These are phyloP conservation scores for Xylariaceae sp. DNA, from an alignment of 2,329 filamentous ascomycete species.

Conservation along the genomic window DNA sequence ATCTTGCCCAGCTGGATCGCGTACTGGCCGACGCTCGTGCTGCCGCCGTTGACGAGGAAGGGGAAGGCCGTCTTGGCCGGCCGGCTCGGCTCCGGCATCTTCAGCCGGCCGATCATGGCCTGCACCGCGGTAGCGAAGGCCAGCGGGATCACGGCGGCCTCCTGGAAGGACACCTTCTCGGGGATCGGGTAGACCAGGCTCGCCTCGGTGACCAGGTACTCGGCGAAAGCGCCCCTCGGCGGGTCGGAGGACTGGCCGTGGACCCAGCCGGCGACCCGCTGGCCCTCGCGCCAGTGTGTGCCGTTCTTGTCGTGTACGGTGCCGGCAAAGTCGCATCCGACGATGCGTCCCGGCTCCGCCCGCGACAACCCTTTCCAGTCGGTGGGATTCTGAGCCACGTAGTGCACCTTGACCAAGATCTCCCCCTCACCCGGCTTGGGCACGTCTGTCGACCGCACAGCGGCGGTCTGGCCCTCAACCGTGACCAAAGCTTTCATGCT, in stretches of 20 bases:
- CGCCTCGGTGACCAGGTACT: conserved; percentile 20
- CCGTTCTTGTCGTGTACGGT: conserved; percentile 22
- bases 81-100: conserved; percentile 23
- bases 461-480: conserved; percentile 18
- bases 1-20: conserved; percentile 22
- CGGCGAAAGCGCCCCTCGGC: conserved; percentile 22
- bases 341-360: conserved; percentile 16
- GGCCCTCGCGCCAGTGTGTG: conserved; percentile 21
- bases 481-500: conserved; percentile 33
- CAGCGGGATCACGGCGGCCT: conserved; percentile 23
- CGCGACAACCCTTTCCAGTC: conserved; percentile 24
- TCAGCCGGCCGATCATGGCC: conserved; percentile 23
- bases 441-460: conserved; percentile 21
- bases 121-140: conserved; percentile 38
- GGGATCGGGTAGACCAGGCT: conserved; percentile 23
- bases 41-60: conserved; percentile 20
- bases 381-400: conserved; percentile 28
- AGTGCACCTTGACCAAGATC: conserved; percentile 26
- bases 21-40: conserved; percentile 20
- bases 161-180: conserved; percentile 18
- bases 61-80: conserved; percentile 25
- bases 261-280: conserved; percentile 28
- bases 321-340: conserved; percentile 29
- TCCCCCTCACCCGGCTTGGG: conserved; percentile 24
- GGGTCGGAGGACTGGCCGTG: conserved; percentile 19